Evolutionary conservation across 2,329 filamentous ascomycete species (phyloP).

Genomic region (Cladosporium austrohemisphaericum): DNA sequence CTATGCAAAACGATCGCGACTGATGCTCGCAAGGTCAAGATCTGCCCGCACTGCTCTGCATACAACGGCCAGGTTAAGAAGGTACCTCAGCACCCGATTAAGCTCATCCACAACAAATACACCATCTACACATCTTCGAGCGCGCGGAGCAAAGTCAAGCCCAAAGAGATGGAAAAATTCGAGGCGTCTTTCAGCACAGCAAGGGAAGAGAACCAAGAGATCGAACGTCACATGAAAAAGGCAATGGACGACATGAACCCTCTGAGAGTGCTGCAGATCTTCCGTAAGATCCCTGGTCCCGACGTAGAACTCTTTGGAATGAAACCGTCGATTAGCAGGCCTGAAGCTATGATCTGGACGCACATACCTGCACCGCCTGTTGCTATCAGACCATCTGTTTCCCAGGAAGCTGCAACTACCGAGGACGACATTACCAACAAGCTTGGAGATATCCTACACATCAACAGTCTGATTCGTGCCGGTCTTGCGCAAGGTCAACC

Average conservation of each 20-base stretch:
- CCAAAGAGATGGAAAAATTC: constrained; percentile 76
- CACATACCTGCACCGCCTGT: constrained; percentile 91
- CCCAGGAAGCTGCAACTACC: constrained; percentile 86
- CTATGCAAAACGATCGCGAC: constrained; percentile 86
- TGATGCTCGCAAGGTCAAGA: constrained; percentile 81
- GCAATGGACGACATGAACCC: constrained; percentile 94
- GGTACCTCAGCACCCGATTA: constrained; percentile 73
- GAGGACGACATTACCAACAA: constrained; percentile 97
- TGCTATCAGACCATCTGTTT: constrained; percentile 88
- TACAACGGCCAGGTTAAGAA: constrained; percentile 92
- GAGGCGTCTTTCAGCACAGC: constrained; percentile 81
- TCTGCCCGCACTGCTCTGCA: constrained; percentile 73
- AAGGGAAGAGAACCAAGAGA: constrained; percentile 70
- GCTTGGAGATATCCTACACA: constrained; percentile 91
- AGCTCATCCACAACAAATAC: constrained; percentile 92
- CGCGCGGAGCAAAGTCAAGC: constrained; percentile 76
- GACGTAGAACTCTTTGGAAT: constrained; percentile 92
- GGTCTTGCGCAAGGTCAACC: constrained; percentile 79
- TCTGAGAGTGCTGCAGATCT: constrained; percentile 80
- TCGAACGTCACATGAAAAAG: constrained; percentile 88
- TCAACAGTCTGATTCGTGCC: constrained; percentile 80
- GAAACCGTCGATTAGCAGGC: constrained; percentile 78
- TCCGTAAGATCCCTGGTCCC: constrained; percentile 76
- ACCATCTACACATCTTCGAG: constrained; percentile 83
- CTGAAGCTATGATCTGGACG: constrained; percentile 98